Evolutionary conservation across 208 protist genomes (phyloP), one percentile per base, ranked within the genome.

Genomic region (Hexamita inflata): DNA sequence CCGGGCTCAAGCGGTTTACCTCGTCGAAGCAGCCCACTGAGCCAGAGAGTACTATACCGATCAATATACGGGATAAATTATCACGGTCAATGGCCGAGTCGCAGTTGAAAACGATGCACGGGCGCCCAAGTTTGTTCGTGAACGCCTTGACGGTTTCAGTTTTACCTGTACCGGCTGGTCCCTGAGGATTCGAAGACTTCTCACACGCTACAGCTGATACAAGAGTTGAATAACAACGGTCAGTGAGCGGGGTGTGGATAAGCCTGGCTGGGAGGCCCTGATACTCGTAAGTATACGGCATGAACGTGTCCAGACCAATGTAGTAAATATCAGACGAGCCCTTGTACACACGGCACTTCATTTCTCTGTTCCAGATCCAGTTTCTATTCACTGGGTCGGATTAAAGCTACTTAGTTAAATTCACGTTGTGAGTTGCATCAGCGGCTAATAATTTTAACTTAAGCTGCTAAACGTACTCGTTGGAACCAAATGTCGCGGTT

Each of bases 61-160:
- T 75, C 68, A 88, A 84, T 41, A 88, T 80, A 35, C 82, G 45
- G 7, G 61, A 59, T 73, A 88, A 83, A 62, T 76, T 73, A 26
- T 73, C 90, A 59, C 89, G 89, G 26, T 92, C 90, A 49, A 95
- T 89, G 62, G 91, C 88, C 78, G 97, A 93, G 28, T 89, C 93
- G 85, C 95, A 98, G 83, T 98, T 98, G 86, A 97, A 98, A 60
- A 98, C 94, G 30, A 90, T 81, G 76, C 82, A 87, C 41, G 81
- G 89, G 38, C 88, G 80, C 32, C 88, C 92, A 29, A 95, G 82
- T 0, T 87, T 86, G 75, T 91, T 90, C 61, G 88, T 88, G 4
- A 96, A 82, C 80, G 93, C 91, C 80, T 96, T 95, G 34, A 92
- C 89, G 9, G 90, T 93, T 77, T 96, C 92, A 60, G 92, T 96